Conservation (phyloP, 306 rosid species). For the Vicia faba region DNA sequence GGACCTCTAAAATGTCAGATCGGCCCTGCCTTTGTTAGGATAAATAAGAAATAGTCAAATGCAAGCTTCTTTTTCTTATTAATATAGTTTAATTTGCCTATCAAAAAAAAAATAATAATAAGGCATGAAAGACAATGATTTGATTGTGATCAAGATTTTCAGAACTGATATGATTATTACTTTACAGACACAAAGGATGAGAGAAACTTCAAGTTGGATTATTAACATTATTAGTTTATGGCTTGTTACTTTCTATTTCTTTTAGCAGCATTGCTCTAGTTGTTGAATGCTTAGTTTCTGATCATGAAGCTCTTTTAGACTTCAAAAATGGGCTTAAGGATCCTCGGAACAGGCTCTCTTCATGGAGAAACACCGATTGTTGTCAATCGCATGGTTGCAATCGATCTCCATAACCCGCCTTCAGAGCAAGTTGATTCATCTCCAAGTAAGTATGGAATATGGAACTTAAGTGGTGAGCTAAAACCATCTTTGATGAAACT, state of each 20-base stretch:
- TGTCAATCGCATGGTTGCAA: slow-evolving; percentile 14
- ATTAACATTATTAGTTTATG: slow-evolving; percentile 14
- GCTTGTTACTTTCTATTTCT: neutral
- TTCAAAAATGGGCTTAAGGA: slow-evolving; percentile 50
- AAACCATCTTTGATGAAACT: slow-evolving; percentile 50
- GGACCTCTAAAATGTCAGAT: too few species aligned
- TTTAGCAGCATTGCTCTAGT: slow-evolving; percentile 6
- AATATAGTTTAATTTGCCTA: too few species aligned
- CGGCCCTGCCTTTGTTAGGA: too few species aligned
- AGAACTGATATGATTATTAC: neutral
- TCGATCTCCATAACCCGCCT: slow-evolving; percentile 40
- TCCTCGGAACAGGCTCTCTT: slow-evolving; percentile 41
- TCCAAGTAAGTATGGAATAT: slow-evolving; percentile 29
- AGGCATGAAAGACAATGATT: too few species aligned
- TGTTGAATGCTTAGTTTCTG: slow-evolving; percentile 33
- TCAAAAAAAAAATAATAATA: too few species aligned
- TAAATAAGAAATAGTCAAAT: too few species aligned
- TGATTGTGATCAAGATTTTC: too few species aligned
- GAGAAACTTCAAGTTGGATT: slow-evolving; percentile 13
- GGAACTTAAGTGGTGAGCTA: slow-evolving; percentile 48
- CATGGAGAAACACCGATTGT: slow-evolving; percentile 37
- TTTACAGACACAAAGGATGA: neutral
- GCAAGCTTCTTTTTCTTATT: too few species aligned
- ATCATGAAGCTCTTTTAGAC: slow-evolving; percentile 45
- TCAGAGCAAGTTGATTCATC: neutral